phyloP scores from a whole-genome alignment of 805 yeast genomes.

The Priceomyces haplophilus region DNA sequence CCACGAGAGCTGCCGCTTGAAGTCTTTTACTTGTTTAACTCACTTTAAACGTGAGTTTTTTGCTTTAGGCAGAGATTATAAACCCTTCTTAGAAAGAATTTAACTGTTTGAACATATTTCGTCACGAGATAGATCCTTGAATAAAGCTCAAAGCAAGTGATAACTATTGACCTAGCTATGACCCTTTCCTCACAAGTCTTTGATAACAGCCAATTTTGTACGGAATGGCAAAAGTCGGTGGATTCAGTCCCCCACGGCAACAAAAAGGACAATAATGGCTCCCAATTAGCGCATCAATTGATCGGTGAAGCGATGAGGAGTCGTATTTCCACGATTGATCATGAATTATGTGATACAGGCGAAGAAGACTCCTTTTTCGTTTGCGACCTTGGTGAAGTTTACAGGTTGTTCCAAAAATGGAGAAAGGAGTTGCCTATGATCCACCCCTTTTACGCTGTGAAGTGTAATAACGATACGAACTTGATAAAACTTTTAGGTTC shows the following conservation, averaged over 20 bases:
- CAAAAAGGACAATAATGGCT: not conserved
- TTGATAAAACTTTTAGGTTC: constrained; percentile 56
- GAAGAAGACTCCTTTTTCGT: constrained; percentile 86
- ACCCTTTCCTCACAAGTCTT: constrained; percentile 18
- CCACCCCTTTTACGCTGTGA: constrained; percentile 89
- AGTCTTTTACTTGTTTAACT: constrained; percentile 25
- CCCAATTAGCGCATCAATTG: constrained; percentile 8
- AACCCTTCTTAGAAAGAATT: constrained; percentile 5
- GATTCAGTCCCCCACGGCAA: not conserved
- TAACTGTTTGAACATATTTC: not conserved
- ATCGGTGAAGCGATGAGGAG: constrained; percentile 39
- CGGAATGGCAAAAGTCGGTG: not conserved
- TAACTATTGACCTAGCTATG: constrained; percentile 11
- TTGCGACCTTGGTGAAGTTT: constrained; percentile 76
- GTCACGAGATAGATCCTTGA: not conserved
- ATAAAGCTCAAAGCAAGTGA: not conserved
- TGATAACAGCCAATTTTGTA: constrained; percentile 8
- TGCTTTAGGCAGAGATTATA: constrained; percentile 1
- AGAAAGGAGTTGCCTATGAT: constrained; percentile 60
- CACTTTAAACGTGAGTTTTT: constrained; percentile 33
- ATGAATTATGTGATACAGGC: constrained; percentile 62
- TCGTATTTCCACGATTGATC: constrained; percentile 46
- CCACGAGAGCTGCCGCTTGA: constrained; percentile 48
- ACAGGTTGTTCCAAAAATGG: constrained; percentile 66
- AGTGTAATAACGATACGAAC: constrained; percentile 75